Evolutionary conservation across 805 yeast genomes (phyloP), one percentile per base, ranked within the genome.

Genomic region (Cyberlindnera bimundalis): DNA sequence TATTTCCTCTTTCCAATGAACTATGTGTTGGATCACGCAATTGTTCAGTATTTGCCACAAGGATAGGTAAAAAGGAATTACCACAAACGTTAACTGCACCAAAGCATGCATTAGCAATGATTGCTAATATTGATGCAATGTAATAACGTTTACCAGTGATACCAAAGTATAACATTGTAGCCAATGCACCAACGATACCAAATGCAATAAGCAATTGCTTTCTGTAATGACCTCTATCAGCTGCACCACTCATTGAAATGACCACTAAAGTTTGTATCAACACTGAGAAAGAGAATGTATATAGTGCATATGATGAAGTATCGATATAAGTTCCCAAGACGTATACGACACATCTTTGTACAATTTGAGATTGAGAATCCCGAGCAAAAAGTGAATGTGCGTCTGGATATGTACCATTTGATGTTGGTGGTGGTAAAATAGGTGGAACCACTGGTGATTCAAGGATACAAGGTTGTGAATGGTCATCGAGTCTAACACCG

Each of bases 71-170:
- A 48, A 77, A 76, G 1, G 93, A 80, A 58, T 84, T 85, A 6
- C 89, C 90, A 49, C 89, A 82, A 10, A 84, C 91, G 40, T 80
- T 80, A 3, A 81, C 87, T 8, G 84, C 86, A 1, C 95, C 95
- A 60, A 76, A 84, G 17, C 84, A 74, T 13, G 82, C 68, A 52
- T 82, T 84, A 1, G 87, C 81, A 0, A 79, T 35, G 6, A 83
- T 70, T 13, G 85, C 82, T 13, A 80, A 59, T 1, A 76, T 17
- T 0, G 82, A 67, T 1, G 82, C 79, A n/a, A 68, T 45, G 42
- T 76, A 76, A 55, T 73, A 78, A 31, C 70, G 68, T 24, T 56
- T 51, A 1, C 67, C 58, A 2, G 62, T 50, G 12, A 74, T 54
- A 4, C 64, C 45, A 37, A 71, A 51, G 47, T 75, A 76, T 5